These are phyloP conservation scores for Hypoxylon sp. DNA, from an alignment of 2,329 filamentous ascomycete species.

Conservation along the genomic window DNA sequence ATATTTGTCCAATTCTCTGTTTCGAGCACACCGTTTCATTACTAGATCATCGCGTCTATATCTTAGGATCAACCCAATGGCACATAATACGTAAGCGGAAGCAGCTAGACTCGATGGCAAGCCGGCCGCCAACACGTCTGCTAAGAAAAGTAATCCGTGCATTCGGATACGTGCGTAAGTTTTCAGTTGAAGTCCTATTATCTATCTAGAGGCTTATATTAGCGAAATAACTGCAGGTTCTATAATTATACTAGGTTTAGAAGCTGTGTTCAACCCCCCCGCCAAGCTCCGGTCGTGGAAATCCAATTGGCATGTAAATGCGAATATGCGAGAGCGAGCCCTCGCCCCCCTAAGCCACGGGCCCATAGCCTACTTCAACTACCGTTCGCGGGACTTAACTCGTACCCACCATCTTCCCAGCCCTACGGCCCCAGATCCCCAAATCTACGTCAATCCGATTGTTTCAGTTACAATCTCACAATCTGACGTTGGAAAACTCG, in stretches of 20 bases:
- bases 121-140: slow-evolving; percentile 15
- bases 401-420: slow-evolving; percentile 31
- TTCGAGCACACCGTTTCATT: neutral
- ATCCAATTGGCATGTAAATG: slow-evolving; percentile 6
- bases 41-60: neutral
- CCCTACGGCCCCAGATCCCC: slow-evolving; percentile 36
- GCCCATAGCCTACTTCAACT: slow-evolving; percentile 27
- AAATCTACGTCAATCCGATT: slow-evolving; percentile 18
- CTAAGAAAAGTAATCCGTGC: slow-evolving; percentile 22
- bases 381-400: slow-evolving; percentile 24
- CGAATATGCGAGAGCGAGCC: slow-evolving; percentile 8
- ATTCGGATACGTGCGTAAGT: slow-evolving; percentile 13
- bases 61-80: neutral
- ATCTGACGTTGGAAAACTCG: slow-evolving; percentile 18
- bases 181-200: slow-evolving; percentile 11
- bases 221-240: slow-evolving; percentile 17
- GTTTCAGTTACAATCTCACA: slow-evolving; percentile 26
- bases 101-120: slow-evolving; percentile 3
- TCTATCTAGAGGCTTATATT: slow-evolving; percentile 6
- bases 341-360: slow-evolving; percentile 19
- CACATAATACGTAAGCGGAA: slow-evolving; percentile 3
- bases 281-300: slow-evolving; percentile 5
- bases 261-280: slow-evolving; percentile 3
- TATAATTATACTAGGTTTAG: slow-evolving; percentile 32
- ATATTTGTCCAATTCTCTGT: neutral